Evolutionary conservation across 768 basidiomycete genomes (phyloP).

Genomic region (Suillus lakei): DNA sequence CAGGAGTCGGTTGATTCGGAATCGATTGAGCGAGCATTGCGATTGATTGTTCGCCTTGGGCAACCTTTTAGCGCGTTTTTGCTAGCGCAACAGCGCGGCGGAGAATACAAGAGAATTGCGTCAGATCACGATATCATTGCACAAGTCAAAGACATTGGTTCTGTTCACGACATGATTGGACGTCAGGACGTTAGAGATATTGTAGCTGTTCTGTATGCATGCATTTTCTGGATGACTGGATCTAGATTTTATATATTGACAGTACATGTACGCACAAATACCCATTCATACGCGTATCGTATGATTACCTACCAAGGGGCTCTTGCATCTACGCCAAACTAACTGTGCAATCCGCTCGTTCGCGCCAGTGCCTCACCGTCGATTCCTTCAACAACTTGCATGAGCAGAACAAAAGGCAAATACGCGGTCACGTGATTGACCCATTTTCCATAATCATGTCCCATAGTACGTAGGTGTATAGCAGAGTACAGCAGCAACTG

Average conservation of each 20-base stretch:
- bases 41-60: not conserved
- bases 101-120: not conserved
- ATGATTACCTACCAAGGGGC: not conserved
- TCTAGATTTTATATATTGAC: not conserved
- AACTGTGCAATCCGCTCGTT: not conserved
- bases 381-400: no score
- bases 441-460: no score
- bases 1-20: not conserved
- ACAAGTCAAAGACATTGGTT: not conserved
- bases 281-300: not conserved
- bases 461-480: no score
- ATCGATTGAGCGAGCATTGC: not conserved
- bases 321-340: not conserved
- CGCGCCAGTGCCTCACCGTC: not conserved
- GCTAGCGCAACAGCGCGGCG: not conserved
- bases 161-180: not conserved
- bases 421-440: conserved; percentile 3
- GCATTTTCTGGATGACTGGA: not conserved
- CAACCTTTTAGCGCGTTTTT: not conserved
- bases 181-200: not conserved
- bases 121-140: not conserved
- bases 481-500: no score
- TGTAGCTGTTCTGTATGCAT: not conserved
- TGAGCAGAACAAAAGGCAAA: no score
- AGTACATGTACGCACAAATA: not conserved